These are phyloP conservation scores for Rhododendron kiyosumense DNA, from an alignment of 148 eudicot species.

Conservation along the genomic window DNA sequence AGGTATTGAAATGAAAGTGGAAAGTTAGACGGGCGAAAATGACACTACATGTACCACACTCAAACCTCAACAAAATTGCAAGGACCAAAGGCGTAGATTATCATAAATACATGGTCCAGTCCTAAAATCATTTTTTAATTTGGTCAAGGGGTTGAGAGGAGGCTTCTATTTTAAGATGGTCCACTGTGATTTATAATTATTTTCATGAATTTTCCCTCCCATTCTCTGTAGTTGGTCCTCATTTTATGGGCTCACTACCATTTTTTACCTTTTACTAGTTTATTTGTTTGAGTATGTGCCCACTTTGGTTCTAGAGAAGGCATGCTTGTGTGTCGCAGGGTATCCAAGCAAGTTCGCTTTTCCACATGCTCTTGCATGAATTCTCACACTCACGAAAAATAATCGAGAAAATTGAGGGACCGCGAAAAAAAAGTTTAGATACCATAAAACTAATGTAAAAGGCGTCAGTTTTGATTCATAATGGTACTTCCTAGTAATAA, in stretches of 20 bases:
- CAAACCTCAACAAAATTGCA: not conserved
- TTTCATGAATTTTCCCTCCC: not conserved
- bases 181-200: not conserved
- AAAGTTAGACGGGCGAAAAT: not conserved
- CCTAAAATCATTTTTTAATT: not conserved
- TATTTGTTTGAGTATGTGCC: conserved; percentile 4
- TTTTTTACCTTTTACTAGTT: not conserved
- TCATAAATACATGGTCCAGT: not conserved
- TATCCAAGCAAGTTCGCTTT: conserved; percentile 4
- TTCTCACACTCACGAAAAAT: not conserved
- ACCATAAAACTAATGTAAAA: not conserved
- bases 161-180: not conserved
- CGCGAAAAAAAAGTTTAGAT: not conserved
- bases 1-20: not conserved
- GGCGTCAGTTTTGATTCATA: not conserved
- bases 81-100: not conserved
- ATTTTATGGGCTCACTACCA: not conserved
- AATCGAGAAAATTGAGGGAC: not conserved
- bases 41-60: not conserved
- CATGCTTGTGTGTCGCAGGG: conserved; percentile 4
- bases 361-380: conserved; percentile 9
- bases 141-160: not conserved
- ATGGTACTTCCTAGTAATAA: not conserved
- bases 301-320: conserved; percentile 14
- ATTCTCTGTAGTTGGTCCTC: not conserved